A percentile compares a stretch with the other conserved stretches of the same genome.
Evolutionary conservation across 2,329 filamentous ascomycete genomes (phyloP).

Genomic region (Penicillium italicum): DNA sequence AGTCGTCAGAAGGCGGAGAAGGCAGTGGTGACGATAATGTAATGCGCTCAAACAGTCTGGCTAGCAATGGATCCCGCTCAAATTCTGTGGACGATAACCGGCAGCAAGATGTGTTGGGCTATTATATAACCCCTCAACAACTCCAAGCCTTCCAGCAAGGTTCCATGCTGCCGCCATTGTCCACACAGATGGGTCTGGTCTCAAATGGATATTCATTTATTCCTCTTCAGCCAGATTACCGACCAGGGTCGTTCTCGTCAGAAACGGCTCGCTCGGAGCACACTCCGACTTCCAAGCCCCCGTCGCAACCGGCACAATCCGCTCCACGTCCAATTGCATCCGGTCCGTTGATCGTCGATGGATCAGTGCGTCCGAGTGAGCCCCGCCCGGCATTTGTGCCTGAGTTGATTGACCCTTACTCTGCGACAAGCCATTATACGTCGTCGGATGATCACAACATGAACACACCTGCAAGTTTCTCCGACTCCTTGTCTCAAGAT

Average conservation of each 20-base stretch:
- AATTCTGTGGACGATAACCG: constrained; percentile 38
- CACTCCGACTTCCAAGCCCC: constrained; percentile 19
- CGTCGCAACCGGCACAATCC: constrained; percentile 17
- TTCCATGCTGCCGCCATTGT: constrained; percentile 37
- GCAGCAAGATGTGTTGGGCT: constrained; percentile 45
- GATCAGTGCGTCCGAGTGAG: constrained; percentile 43
- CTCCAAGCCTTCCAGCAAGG: constrained; percentile 41
- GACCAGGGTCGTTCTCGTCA: constrained; percentile 24
- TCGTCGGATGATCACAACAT: constrained; percentile 41
- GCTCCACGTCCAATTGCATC: constrained; percentile 28
- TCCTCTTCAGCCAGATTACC: constrained; percentile 35
- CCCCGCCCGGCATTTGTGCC: constrained; percentile 31
- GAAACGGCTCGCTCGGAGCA: constrained; percentile 29
- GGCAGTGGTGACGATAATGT: constrained; percentile 33
- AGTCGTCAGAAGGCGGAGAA: constrained; percentile 33
- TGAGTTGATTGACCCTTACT: constrained; percentile 37
- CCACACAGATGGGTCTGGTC: constrained; percentile 38
- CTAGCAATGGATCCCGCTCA: constrained; percentile 32
- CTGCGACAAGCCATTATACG: constrained; percentile 38
- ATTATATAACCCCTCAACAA: constrained; percentile 46
- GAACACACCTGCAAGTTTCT: constrained; percentile 38
- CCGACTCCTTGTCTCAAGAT: constrained; percentile 39
- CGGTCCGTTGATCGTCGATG: constrained; percentile 48
- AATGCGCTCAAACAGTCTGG: constrained; percentile 32
- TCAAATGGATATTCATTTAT: constrained; percentile 38